Base-by-base conservation (phyloP, 1,139 yeast species). In the Suhomyces chickasaworum region DNA sequence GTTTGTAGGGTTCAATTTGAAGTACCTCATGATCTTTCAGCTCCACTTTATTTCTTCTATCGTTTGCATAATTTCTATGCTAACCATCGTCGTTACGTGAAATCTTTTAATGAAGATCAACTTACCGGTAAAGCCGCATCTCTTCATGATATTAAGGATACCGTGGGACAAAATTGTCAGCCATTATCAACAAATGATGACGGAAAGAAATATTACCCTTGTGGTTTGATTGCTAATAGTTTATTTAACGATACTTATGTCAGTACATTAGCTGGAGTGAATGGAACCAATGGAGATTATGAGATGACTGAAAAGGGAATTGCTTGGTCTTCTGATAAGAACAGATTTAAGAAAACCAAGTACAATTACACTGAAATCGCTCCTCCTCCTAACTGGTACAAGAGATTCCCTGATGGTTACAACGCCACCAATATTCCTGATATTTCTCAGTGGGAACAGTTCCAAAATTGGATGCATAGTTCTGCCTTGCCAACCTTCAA, bases 391-490 rank as follows among this genome's bases (percentile, higher is more conserved):
- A 89, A 89, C 69, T 93, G 99, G 99, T 71, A 72, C 52, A 83
- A 86, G 60, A 71, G 57, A 70, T 93, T 64, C 64, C 99, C 99
- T n/a, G 64, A 90, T 53, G 98, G 98, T 0, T 93, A 93, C 69
- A 90, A 86, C 16, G 85, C 80, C 22, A 83, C 84, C 10, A 90
- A 89, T 61, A 63, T 93, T 48, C 99, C 98, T 3, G 93, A 93
- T 63, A 73, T 89, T 39, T 75, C 85, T 16, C 68, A 72, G 8
- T 86, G 95, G 93, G 81, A 76, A 51, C 89, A 89, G 59, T 84
- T 93, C 63, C 98, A 93, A 68, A 93, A 91, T 64, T 93, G 99
- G 99, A 91, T 93, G 97, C 83, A 90, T 59, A 85, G 98, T 2
- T 86, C 97, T 3, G 98, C 93, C 0, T 75, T 95, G 51, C 85